Percentiles rank a stretch among this genome's conserved stretches.
These are phyloP conservation scores for Carex parvula DNA, from an alignment of 176 grass and related monocot genomes.

Conservation along the genomic window DNA sequence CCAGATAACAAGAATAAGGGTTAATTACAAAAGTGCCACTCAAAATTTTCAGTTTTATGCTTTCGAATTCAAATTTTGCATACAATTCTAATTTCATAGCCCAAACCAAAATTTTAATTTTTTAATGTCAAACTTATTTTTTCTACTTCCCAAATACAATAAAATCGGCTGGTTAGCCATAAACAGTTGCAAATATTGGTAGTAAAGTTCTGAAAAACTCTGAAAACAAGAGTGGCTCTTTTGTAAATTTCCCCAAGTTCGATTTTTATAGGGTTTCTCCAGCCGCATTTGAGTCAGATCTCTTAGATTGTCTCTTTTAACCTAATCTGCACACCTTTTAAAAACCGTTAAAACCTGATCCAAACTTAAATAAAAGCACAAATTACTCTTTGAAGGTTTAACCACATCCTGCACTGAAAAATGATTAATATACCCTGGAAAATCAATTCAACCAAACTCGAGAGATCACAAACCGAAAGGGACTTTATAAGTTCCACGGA, in stretches of 20 bases:
- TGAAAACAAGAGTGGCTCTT: background rate
- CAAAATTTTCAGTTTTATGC: background rate
- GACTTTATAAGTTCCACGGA: constrained; percentile 15
- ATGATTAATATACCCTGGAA: background rate
- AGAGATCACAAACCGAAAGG: constrained; percentile 23
- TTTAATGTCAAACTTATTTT: background rate
- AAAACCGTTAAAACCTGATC: constrained; percentile 26
- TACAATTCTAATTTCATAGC: background rate
- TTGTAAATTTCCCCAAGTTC: too few relatives aligned
- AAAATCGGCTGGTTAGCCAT: background rate
- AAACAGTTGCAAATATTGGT: background rate
- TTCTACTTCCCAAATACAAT: too few relatives aligned
- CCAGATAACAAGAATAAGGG: background rate
- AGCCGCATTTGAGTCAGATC: background rate
- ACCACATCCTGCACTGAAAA: constrained; percentile 12
- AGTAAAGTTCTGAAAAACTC: background rate
- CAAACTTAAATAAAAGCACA: background rate
- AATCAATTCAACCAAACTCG: background rate
- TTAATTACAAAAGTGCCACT: constrained; percentile 2
- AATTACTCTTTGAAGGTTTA: background rate
- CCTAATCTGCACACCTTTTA: constrained; percentile 28
- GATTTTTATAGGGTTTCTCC: background rate
- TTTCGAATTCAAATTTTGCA: background rate
- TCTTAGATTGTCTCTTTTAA: background rate
- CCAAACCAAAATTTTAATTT: background rate